Evolutionary conservation across 2,329 filamentous ascomycete species (phyloP), one percentile per base, ranked within the genome.

Genomic region (Nannizziopsis arthrosporioides): DNA sequence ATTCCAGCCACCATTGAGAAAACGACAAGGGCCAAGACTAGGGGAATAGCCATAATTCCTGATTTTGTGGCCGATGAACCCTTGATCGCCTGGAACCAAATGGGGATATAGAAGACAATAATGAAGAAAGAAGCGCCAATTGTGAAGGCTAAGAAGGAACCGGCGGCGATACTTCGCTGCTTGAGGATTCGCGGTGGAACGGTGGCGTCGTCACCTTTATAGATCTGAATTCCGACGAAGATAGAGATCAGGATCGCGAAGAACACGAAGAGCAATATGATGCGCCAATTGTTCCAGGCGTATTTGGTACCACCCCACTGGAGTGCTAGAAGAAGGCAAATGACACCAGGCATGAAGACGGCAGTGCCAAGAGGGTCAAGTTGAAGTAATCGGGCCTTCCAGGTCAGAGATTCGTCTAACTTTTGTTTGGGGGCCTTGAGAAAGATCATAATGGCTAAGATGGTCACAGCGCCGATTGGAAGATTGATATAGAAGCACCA

Each of bases 211-310:
- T 50, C 44, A 0, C 45, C 41, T n/a, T n/a, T 37, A 56, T 61
- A 65, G 45, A 53, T 51, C 51, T 72, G 65, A 48, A 69, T 54
- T 0, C 48, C 51, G 17, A 63, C 46, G 48, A 72, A 69, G 2
- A 66, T 63, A 4, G 69, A 65, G 1, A 68, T 65, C 8, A 75
- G 61, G 5, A 76, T 66, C n/a, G 69, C 68, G 50, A 73, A 73
- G 2, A 77, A 62, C 1, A 73, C 64, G 19, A 77, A 68, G 9
- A 76, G 61, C 0, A 66, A 67, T 42, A 75, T 70, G 46, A 75
- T 66, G 10, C 64, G 67, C 17, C 59, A 61, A 52, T 64, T 66
- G 19, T 55, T 59, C 73, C 73, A 76, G 1, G 64, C 36, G 35
- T 71, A 68, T 30, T 60, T 68, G 11, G 65, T 66, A 2, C 70